These are phyloP conservation scores for Blastobotrys robertii DNA, from an alignment of 805 yeast genomes.

Conservation along the genomic window DNA sequence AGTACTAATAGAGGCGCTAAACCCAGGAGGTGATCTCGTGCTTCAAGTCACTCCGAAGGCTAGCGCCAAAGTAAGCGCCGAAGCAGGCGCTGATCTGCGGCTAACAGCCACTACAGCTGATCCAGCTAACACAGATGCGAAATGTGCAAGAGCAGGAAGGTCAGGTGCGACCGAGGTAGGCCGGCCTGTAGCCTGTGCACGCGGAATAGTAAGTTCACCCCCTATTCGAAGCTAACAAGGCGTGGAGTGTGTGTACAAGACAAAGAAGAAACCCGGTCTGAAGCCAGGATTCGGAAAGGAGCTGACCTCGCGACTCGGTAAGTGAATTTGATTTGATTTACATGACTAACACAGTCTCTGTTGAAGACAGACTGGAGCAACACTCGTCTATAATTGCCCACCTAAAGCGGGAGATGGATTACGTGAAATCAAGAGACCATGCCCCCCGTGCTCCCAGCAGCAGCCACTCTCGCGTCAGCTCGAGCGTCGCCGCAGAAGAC, in stretches of 20 bases:
- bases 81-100: too few relatives aligned
- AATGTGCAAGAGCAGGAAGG: constrained; percentile 17
- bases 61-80: too few relatives aligned
- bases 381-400: background rate
- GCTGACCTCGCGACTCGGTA: constrained; percentile 14
- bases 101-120: too few relatives aligned
- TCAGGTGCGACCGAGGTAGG: constrained; percentile 15
- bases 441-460: constrained; percentile 1
- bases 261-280: constrained; percentile 20
- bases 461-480: background rate
- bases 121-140: constrained; percentile 10
- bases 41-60: too few relatives aligned
- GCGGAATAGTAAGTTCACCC: constrained; percentile 7
- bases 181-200: constrained; percentile 19
- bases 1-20: too few relatives aligned
- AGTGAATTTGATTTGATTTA: constrained; percentile 1
- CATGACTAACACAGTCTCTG: background rate
- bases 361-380: background rate
- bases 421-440: background rate
- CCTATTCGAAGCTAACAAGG: constrained; percentile 5
- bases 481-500: background rate
- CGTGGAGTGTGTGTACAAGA: constrained; percentile 15
- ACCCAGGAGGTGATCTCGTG: too few relatives aligned
- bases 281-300: constrained; percentile 20
- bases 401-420: background rate